Percentiles rank a stretch among this genome's conserved stretches.
phyloP scores from a whole-genome alignment of 2,329 filamentous ascomycete genomes.

The Zymoseptoria passerinii region DNA sequence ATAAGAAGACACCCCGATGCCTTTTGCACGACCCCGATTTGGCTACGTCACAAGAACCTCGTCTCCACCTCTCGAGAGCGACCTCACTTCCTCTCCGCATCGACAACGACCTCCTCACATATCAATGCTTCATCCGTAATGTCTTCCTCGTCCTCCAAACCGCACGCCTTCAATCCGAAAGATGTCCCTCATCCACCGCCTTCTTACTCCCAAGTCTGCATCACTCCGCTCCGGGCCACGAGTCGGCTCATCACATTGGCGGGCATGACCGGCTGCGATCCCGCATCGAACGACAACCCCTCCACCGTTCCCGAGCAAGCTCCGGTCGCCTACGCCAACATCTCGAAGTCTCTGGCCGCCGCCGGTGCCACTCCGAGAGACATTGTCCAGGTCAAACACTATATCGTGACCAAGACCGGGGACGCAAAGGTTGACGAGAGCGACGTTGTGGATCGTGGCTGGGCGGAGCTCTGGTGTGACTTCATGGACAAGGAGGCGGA shows the following conservation, averaged over 20 bases:
- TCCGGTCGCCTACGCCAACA: slow-evolving; percentile 24
- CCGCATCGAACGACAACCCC: neutral
- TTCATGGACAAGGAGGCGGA: slow-evolving; percentile 29
- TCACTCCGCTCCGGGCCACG: slow-evolving; percentile 1
- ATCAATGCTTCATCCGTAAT: neutral
- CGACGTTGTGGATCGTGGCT: slow-evolving; percentile 20
- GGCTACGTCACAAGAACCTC: neutral
- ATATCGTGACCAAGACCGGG: slow-evolving; percentile 30
- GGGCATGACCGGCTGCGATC: slow-evolving; percentile 23
- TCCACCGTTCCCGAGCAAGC: slow-evolving; percentile 20
- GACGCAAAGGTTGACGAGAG: slow-evolving; percentile 13
- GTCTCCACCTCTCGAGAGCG: neutral
- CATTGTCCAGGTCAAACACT: slow-evolving; percentile 30
- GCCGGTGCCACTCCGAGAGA: slow-evolving; percentile 29
- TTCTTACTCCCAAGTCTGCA: slow-evolving; percentile 2
- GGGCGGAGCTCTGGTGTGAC: slow-evolving; percentile 29
- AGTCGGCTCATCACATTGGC: slow-evolving; percentile 27
- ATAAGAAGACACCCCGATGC: neutral
- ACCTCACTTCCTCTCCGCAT: neutral
- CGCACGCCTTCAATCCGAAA: slow-evolving; percentile 1
- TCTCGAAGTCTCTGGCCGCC: slow-evolving; percentile 23
- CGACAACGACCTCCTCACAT: neutral
- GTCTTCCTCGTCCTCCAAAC: neutral
- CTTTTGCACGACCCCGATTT: neutral
- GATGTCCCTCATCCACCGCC: slow-evolving; percentile 1